These are phyloP conservation scores for Fraxinus platypoda DNA, from an alignment of 305 asterid species.

Conservation along the genomic window DNA sequence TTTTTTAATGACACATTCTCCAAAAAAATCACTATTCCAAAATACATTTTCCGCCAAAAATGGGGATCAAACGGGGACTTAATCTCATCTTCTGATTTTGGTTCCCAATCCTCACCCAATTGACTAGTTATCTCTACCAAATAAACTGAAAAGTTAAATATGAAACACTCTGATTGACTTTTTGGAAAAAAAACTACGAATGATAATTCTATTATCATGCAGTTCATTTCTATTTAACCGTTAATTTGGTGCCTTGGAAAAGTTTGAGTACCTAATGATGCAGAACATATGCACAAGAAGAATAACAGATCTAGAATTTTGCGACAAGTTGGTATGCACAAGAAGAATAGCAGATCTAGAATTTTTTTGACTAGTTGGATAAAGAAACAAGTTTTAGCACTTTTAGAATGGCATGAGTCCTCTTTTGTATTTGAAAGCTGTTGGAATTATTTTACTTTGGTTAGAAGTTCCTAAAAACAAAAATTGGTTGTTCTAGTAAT, in stretches of 20 bases:
- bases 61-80: no score
- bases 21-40: no score
- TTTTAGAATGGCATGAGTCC: not conserved
- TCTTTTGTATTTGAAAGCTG: not conserved
- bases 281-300: not conserved
- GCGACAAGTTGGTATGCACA: no score
- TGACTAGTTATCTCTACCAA: not conserved
- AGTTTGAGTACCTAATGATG: not conserved
- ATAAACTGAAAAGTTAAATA: not conserved
- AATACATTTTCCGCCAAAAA: no score
- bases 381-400: not conserved
- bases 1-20: no score
- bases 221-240: not conserved
- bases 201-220: not conserved
- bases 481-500: not conserved
- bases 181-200: not conserved
- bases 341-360: no score
- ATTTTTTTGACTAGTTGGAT: not conserved
- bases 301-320: no score
- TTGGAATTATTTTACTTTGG: not conserved
- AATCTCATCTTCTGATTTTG: not conserved
- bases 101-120: no score
- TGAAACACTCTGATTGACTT: not conserved
- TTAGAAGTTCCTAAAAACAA: not conserved
- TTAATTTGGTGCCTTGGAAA: not conserved